Conservation (phyloP, 192 early-diverging fungal genomes). For the Entomortierella parvispora region DNA sequence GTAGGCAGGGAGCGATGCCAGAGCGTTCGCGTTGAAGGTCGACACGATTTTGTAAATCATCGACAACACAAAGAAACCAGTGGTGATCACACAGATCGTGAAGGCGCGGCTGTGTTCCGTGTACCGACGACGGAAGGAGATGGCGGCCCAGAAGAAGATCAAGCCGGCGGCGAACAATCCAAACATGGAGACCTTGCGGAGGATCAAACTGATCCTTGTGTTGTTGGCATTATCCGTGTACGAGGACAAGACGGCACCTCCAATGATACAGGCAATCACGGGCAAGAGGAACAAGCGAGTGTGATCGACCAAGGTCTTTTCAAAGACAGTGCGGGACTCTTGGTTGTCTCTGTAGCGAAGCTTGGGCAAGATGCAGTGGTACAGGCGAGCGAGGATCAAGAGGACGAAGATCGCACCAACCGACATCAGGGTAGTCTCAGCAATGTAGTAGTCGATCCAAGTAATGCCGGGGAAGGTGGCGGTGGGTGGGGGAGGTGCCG, state of each 20-base stretch:
- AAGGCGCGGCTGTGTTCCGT: not conserved
- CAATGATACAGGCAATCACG: slow-evolving; percentile 15
- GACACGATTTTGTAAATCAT: slow-evolving; percentile 31
- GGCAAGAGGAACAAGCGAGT: slow-evolving; percentile 28
- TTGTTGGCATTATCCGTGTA: not conserved
- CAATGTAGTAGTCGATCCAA: slow-evolving; percentile 9
- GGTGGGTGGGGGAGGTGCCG: too few species aligned
- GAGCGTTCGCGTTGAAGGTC: not conserved
- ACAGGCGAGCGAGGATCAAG: slow-evolving; percentile 20
- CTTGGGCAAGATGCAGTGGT: slow-evolving; percentile 30
- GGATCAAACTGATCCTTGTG: not conserved
- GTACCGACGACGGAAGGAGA: slow-evolving; percentile 12
- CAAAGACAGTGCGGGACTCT: slow-evolving; percentile 7
- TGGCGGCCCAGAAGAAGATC: slow-evolving; percentile 9
- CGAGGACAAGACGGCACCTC: slow-evolving; percentile 4
- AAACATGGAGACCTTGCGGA: slow-evolving; percentile 11
- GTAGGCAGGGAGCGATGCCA: not conserved
- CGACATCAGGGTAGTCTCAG: slow-evolving; percentile 4
- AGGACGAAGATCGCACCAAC: slow-evolving; percentile 31
- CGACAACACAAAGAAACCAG: slow-evolving; percentile 11
- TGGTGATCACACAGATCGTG: not conserved
- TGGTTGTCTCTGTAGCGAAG: slow-evolving; percentile 5
- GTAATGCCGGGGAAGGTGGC: not conserved
- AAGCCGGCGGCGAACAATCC: not conserved
- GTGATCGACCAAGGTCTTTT: slow-evolving; percentile 18